A percentile compares a stretch with the other conserved stretches of the same genome.
Conservation (phyloP, 257 asterid species). For the Striga asiatica region DNA sequence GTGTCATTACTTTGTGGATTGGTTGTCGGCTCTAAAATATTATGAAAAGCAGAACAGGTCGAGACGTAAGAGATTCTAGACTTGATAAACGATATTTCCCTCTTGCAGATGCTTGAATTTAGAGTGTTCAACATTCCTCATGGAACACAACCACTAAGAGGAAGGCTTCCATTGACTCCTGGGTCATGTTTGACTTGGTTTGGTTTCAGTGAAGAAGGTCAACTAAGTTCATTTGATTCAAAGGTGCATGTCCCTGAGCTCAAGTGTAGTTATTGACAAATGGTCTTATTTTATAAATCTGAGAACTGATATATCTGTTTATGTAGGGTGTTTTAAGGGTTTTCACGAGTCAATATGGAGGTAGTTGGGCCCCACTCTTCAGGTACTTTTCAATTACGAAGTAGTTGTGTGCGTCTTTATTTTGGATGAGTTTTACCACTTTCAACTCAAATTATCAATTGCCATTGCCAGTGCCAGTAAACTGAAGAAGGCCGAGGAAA, state of each 20-base stretch:
- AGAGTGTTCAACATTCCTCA: conserved; percentile 50
- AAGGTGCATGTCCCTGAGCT: conserved; percentile 42
- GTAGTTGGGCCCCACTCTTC: conserved; percentile 92
- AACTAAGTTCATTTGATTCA: conserved; percentile 81
- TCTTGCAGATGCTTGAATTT: conserved; percentile 77
- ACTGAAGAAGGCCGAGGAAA: conserved; percentile 65
- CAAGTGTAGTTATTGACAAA: neutral
- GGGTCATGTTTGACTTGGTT: conserved; percentile 84
- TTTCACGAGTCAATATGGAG: conserved; percentile 68
- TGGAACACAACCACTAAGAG: conserved; percentile 48
- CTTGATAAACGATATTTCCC: conserved; percentile 7
- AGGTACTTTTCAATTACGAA: conserved; percentile 44
- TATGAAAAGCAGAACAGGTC: conserved; percentile 1
- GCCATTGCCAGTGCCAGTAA: conserved; percentile 47
- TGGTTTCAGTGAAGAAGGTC: conserved; percentile 95
- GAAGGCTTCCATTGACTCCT: conserved; percentile 82
- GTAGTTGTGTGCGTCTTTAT: neutral
- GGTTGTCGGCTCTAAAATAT: neutral
- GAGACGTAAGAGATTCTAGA: neutral
- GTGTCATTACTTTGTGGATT: neutral
- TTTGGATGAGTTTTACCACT: neutral
- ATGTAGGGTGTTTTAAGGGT: conserved; percentile 82
- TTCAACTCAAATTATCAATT: conserved; percentile 14
- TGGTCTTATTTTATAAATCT: conserved; percentile 4
- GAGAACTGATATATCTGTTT: conserved; percentile 12